A percentile compares a stretch with the other conserved stretches of the same genome.
Conservation (phyloP, 306 rosid genomes). For the Castanopsis chinensis region DNA sequence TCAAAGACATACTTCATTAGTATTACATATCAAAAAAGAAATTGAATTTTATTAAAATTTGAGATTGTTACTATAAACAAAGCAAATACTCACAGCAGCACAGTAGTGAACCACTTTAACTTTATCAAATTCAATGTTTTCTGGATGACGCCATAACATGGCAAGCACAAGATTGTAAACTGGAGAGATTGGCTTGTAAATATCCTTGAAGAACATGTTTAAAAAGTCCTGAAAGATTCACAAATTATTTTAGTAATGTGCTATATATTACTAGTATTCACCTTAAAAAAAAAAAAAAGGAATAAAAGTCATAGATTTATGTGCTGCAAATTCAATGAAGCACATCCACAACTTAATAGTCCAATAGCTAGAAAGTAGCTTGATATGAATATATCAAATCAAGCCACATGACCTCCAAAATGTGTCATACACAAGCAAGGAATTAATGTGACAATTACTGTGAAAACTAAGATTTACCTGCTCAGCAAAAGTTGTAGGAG, state of each 20-base stretch:
- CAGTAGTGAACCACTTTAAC: slow-evolving; percentile 84
- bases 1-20: background rate
- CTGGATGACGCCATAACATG: slow-evolving; percentile 85
- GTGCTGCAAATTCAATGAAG: no score
- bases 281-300: no score
- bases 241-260: no score
- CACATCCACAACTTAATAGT: no score
- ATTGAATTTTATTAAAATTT: background rate
- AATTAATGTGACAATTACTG: background rate
- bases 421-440: no score
- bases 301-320: no score
- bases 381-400: no score
- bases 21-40: background rate
- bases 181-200: slow-evolving; percentile 58
- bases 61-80: background rate
- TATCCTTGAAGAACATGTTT: slow-evolving; percentile 61
- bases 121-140: slow-evolving; percentile 52
- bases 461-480: slow-evolving; percentile 39
- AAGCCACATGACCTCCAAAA: no score
- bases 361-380: no score
- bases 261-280: no score
- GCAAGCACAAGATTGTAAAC: slow-evolving; percentile 70
- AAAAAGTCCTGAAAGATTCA: slow-evolving; percentile 50
- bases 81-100: slow-evolving; percentile 54
- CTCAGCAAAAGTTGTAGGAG: slow-evolving; percentile 76